phyloP scores from a whole-genome alignment of 1,284 basidiomycete species.

The Cutaneotrichosporon sp. region DNA sequence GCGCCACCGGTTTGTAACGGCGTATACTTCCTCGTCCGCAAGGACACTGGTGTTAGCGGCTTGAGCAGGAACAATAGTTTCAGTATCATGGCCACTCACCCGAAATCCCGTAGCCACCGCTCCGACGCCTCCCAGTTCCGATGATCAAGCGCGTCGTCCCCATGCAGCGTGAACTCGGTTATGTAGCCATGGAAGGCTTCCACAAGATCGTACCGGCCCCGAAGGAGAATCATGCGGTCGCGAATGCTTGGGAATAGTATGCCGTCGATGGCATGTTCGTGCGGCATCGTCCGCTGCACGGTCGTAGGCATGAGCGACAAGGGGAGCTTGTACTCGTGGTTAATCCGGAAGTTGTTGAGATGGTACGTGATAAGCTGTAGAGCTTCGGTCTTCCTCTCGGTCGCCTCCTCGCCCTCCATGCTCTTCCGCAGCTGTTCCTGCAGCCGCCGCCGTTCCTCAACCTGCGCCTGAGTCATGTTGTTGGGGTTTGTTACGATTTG shows the following conservation, averaged over 20 bases:
- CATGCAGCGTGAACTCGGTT: slow-evolving; percentile 68
- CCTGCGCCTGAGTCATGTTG: slow-evolving; percentile 27
- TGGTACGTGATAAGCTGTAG: slow-evolving; percentile 61
- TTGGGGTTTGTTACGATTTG: slow-evolving; percentile 16
- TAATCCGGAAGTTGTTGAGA: slow-evolving; percentile 62
- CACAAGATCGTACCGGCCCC: slow-evolving; percentile 52
- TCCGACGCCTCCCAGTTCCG: slow-evolving; percentile 82
- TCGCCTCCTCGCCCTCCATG: slow-evolving; percentile 26
- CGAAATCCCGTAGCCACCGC: slow-evolving; percentile 71
- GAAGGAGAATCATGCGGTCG: slow-evolving; percentile 78
- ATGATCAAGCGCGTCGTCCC: slow-evolving; percentile 81
- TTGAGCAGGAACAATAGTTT: background rate
- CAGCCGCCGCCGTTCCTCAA: slow-evolving; percentile 29
- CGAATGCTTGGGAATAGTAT: slow-evolving; percentile 79
- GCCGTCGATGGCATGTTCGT: slow-evolving; percentile 84
- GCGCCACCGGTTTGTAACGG: slow-evolving; percentile 43
- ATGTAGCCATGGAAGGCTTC: slow-evolving; percentile 34
- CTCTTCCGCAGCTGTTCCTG: slow-evolving; percentile 30
- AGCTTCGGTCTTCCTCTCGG: slow-evolving; percentile 35
- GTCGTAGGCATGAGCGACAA: slow-evolving; percentile 76
- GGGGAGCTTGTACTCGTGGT: slow-evolving; percentile 74
- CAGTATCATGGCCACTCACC: slow-evolving; percentile 56
- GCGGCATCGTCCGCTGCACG: slow-evolving; percentile 78
- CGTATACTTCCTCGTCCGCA: slow-evolving; percentile 42
- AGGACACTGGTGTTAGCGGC: slow-evolving; percentile 28